Base-by-base conservation (phyloP, 129 eudicot genomes). In the Centrapalus pauciflorus region DNA sequence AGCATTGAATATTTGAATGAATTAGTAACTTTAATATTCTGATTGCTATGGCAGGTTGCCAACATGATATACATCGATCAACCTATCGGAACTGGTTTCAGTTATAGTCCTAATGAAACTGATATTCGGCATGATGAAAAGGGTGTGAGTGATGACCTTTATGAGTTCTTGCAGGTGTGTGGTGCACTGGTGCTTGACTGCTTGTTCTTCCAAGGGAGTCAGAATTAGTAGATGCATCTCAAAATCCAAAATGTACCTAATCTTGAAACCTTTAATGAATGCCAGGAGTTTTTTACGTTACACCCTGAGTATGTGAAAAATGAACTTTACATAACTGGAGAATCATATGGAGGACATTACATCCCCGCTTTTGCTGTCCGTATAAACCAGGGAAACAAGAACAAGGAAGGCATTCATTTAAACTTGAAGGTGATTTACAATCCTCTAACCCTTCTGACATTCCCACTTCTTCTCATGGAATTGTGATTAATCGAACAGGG, bases 71-170 rank as follows among this genome's bases (percentile, higher is more conserved):
- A 82, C 45, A 85, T 87, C 1, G 97, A 90, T 19, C 95, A 90
- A 48, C 97, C 97, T n/a, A 84, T 74, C 56, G 95, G 95, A 70
- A 90, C 97, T 17, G 97, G 95, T 60, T 87, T 90, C 30, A 90
- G 95, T 74, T 82, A 87, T 49, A 84, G 76, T 49, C 72, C 87
- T 20, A 79, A 77, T 73, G 75, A 66, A 5, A 43, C 64, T 33
- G 97, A 87, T 50, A 63, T 87, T 64, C 81, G 89, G 49, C 89
- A 87, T 59, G 55, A 82, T 43, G 95, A 90, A 76, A 73, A 73
- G 37, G 97, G 95, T 14, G 82, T 87, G 20, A 82, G 95, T 74
- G 84, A 87, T 61, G 97, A 87, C 67, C 79, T 90, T 12, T 87
- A 90, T 46, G 80, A 90, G 79, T 87, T 90, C 71, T 71, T 90